Conservation (phyloP, 495 filamentous ascomycete genomes). For the Neurospora sp. region DNA sequence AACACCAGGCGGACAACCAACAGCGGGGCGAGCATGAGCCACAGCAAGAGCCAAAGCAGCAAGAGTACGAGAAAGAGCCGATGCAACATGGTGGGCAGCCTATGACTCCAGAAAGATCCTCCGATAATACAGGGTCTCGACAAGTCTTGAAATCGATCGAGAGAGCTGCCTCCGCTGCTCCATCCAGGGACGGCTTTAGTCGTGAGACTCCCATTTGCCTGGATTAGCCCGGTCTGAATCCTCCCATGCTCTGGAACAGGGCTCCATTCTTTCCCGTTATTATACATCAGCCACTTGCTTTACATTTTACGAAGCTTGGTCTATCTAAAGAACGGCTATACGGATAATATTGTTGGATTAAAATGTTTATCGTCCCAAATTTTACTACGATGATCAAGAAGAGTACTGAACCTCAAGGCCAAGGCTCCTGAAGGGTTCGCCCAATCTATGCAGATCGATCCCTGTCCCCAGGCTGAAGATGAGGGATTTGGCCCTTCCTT, state of each 20-base stretch:
- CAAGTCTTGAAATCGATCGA: not conserved
- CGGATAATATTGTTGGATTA: not conserved
- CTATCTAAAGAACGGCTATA: not conserved
- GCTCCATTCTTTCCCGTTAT: too few relatives aligned
- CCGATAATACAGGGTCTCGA: not conserved
- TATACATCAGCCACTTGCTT: not conserved
- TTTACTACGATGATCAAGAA: constrained; percentile 45
- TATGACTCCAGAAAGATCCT: not conserved
- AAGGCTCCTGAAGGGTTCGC: constrained; percentile 61
- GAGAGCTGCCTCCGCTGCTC: not conserved
- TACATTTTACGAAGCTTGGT: not conserved
- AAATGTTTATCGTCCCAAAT: not conserved
- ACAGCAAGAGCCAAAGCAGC: not conserved
- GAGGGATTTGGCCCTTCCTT: constrained; percentile 84
- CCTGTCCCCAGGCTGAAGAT: constrained; percentile 81
- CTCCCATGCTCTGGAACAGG: too few relatives aligned
- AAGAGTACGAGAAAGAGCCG: not conserved
- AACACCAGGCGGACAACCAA: not conserved
- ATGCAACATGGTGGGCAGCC: not conserved
- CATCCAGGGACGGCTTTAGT: not conserved
- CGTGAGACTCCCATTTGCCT: not conserved
- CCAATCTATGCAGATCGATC: constrained; percentile 61
- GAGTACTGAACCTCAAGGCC: constrained; percentile 89
- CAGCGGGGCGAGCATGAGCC: not conserved
- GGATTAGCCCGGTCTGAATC: not conserved